A percentile compares a stretch with the other conserved stretches of the same genome.
Evolutionary conservation across 148 eudicot genomes (phyloP).

Genomic region (Rhododendron williamsianum): DNA sequence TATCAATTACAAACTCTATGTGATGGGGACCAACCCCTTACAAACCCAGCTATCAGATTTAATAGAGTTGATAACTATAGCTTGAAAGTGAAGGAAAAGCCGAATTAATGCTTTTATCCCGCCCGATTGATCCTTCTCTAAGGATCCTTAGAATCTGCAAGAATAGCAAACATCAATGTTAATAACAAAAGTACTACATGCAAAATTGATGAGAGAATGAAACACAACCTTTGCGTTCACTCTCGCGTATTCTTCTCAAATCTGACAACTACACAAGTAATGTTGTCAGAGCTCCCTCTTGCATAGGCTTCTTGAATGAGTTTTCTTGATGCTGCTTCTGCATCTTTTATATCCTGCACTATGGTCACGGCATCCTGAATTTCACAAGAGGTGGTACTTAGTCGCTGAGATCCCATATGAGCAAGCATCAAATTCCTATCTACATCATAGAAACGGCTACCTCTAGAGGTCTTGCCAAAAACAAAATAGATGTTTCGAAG

Average conservation of each 20-base stretch:
- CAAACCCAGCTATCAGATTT: conserved; percentile 1
- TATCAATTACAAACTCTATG: not conserved
- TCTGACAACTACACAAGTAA: conserved; percentile 69
- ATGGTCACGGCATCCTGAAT: conserved; percentile 70
- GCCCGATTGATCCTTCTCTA: not conserved
- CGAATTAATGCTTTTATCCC: not conserved
- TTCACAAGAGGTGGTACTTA: not conserved
- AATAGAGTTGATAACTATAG: not conserved
- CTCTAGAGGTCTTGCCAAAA: not conserved
- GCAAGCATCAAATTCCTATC: not conserved
- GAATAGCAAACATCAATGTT: not conserved
- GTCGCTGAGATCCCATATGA: not conserved
- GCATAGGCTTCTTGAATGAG: conserved; percentile 63
- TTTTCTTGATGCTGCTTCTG: conserved; percentile 66
- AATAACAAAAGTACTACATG: not conserved
- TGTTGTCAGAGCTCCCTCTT: conserved; percentile 75
- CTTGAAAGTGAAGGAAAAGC: not conserved
- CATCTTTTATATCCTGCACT: conserved; percentile 48
- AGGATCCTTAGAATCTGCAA: conserved; percentile 8
- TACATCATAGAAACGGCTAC: not conserved
- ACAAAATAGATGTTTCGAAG: not conserved
- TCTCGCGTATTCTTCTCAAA: conserved; percentile 30
- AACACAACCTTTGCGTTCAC: conserved; percentile 1
- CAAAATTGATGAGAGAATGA: not conserved
- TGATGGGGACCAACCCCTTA: not conserved